Evolutionary conservation across 371 early-diverging fungal species (phyloP).

Genomic region (Phascolomyces articulosus): DNA sequence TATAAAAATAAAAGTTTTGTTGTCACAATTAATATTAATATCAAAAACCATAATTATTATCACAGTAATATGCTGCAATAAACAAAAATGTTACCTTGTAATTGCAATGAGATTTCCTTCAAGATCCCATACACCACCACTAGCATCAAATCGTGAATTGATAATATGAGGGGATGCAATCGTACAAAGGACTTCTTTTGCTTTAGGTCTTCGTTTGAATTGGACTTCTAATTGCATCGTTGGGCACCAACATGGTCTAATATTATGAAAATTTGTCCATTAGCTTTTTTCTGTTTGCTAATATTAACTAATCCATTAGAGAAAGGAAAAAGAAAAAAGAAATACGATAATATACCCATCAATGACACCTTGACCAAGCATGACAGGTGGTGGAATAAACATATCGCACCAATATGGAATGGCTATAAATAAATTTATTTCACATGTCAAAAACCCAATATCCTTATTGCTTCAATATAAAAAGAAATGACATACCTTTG

Average conservation of each 20-base stretch:
- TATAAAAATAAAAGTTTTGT: neutral
- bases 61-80: neutral
- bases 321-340: no score
- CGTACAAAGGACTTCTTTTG: constrained; percentile 24
- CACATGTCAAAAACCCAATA: no score
- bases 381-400: constrained; percentile 35
- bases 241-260: constrained; percentile 38
- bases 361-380: constrained; percentile 28
- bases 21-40: no score
- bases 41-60: no score
- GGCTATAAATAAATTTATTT: neutral
- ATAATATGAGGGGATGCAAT: constrained; percentile 41
- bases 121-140: constrained; percentile 40
- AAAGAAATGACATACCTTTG: constrained; percentile 25
- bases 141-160: constrained; percentile 41
- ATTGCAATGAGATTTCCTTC: constrained; percentile 37
- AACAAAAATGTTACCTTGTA: constrained; percentile 22
- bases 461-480: no score
- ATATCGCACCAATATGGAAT: constrained; percentile 47
- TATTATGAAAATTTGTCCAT: constrained; percentile 3
- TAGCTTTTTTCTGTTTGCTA: no score
- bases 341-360: no score
- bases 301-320: no score
- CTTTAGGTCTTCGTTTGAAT: constrained; percentile 40
- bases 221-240: constrained; percentile 51